These are phyloP conservation scores for Paramecium pentaurelia DNA, from an alignment of 73 alveolate genomes.

Conservation along the genomic window DNA sequence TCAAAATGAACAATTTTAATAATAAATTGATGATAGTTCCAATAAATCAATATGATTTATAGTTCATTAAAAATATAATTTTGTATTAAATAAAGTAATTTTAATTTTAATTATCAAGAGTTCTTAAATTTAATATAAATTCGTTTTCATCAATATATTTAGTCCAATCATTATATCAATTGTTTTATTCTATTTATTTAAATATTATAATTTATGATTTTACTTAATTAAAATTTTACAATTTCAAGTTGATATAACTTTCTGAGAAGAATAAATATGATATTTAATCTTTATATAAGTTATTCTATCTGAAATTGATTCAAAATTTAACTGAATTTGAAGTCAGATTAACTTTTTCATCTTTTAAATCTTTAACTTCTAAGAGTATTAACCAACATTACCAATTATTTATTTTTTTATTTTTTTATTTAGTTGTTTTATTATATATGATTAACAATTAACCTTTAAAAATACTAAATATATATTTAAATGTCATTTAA, in stretches of 20 bases:
- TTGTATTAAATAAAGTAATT: not conserved
- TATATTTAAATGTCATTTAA: not conserved
- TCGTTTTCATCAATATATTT: slow-evolving; percentile 73
- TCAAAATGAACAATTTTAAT: not conserved
- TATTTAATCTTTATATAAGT: slow-evolving; percentile 51
- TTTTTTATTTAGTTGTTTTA: not conserved
- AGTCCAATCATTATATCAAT: slow-evolving; percentile 64
- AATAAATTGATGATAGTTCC: not conserved
- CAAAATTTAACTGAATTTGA: slow-evolving; percentile 64
- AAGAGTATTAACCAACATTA: slow-evolving; percentile 64
- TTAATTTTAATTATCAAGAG: no score
- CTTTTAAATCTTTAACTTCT: slow-evolving; percentile 77
- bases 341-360: slow-evolving; percentile 73
- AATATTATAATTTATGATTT: slow-evolving; percentile 29
- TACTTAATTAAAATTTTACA: slow-evolving; percentile 75
- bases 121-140: no score
- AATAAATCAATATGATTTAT: not conserved
- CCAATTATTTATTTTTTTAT: no score
- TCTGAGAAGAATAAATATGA: slow-evolving; percentile 52
- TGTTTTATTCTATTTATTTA: slow-evolving; percentile 47
- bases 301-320: slow-evolving; percentile 62
- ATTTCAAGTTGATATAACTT: slow-evolving; percentile 68
- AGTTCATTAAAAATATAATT: not conserved
- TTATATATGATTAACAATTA: no score
- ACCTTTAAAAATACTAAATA: not conserved